phyloP scores from a whole-genome alignment of 805 yeast species.

The Lachancea sp. region DNA sequence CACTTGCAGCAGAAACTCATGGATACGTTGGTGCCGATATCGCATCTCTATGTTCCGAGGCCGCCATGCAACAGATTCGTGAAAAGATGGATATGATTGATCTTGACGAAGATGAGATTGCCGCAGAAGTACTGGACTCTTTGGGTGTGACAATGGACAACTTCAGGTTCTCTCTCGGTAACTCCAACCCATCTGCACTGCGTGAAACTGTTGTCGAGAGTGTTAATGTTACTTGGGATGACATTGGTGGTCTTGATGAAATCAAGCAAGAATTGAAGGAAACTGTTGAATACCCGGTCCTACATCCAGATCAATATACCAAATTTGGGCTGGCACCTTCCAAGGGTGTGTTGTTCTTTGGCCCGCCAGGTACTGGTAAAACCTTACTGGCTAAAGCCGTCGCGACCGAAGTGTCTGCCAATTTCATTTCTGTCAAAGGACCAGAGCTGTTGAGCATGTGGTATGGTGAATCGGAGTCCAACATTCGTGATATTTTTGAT shows the following conservation, averaged over 20 bases:
- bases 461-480: slow-evolving; percentile 98
- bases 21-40: slow-evolving; percentile 99
- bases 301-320: slow-evolving; percentile 97
- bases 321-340: slow-evolving; percentile 97
- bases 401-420: slow-evolving; percentile 98
- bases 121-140: slow-evolving; percentile 92
- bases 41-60: slow-evolving; percentile 98
- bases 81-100: slow-evolving; percentile 99
- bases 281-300: slow-evolving; percentile 97
- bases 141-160: slow-evolving; percentile 98
- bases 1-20: slow-evolving; percentile 95
- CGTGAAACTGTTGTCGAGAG: slow-evolving; percentile 99
- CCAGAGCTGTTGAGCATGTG: slow-evolving; percentile 97
- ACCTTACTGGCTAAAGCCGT: slow-evolving; percentile 97
- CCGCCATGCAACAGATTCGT: slow-evolving; percentile 99
- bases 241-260: slow-evolving; percentile 95
- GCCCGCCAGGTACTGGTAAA: slow-evolving; percentile 99
- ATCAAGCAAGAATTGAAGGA: slow-evolving; percentile 96
- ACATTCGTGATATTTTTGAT: slow-evolving; percentile 95
- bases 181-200: slow-evolving; percentile 96
- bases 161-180: slow-evolving; percentile 95
- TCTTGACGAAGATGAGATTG: slow-evolving; percentile 92
- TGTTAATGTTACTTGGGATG: slow-evolving; percentile 98
- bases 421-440: slow-evolving; percentile 94
- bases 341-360: slow-evolving; percentile 96